These are phyloP conservation scores for Blastobotrys indianensis DNA, from an alignment of 1,139 yeast genomes.

Conservation along the genomic window DNA sequence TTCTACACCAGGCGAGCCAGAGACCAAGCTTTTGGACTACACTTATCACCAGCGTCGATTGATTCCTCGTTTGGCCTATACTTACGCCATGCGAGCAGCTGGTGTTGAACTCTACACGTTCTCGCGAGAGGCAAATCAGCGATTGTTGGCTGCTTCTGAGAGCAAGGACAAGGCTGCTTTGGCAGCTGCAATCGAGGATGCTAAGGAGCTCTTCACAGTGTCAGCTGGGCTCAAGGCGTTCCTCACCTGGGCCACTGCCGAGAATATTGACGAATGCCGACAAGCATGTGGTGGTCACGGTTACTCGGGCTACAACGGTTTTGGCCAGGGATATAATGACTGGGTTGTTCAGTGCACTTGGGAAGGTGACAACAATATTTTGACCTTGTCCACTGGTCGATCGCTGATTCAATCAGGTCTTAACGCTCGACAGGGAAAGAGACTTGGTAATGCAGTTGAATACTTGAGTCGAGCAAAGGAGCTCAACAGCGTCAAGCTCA, in stretches of 20 bases:
- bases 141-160: constrained; percentile 38
- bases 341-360: constrained; percentile 97
- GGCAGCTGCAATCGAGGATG: constrained; percentile 46
- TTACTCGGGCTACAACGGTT: constrained; percentile 81
- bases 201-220: constrained; percentile 75
- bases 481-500: constrained; percentile 23
- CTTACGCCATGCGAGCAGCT: constrained; percentile 73
- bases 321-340: constrained; percentile 82
- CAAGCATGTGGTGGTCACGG: constrained; percentile 99
- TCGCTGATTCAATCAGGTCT: constrained; percentile 35
- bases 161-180: constrained; percentile 33
- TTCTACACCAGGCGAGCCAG: constrained; percentile 35
- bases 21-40: constrained; percentile 57
- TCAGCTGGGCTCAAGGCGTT: constrained; percentile 89
- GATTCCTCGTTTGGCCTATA: constrained; percentile 70
- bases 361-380: constrained; percentile 93
- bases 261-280: constrained; percentile 78
- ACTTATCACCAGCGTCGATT: constrained; percentile 83
- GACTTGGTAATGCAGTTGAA: constrained; percentile 29
- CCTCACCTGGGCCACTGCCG: constrained; percentile 79
- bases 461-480: constrained; percentile 28
- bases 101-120: constrained; percentile 59
- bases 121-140: constrained; percentile 46
- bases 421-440: constrained; percentile 29
- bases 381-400: constrained; percentile 74